These are phyloP conservation scores for Heimioporus sp. DNA, from an alignment of 768 basidiomycete species.

Conservation along the genomic window DNA sequence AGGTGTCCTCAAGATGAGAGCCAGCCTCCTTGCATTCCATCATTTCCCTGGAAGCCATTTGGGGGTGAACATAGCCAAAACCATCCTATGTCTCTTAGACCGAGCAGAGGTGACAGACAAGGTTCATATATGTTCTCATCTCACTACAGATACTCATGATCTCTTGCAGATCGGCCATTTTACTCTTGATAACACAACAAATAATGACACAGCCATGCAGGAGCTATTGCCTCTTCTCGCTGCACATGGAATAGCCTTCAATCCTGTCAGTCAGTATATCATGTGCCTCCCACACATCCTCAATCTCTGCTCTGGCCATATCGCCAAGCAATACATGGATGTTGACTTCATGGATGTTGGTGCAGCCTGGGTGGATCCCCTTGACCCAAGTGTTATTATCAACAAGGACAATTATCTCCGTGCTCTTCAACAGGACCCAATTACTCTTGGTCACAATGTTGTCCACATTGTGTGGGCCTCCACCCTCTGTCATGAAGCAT, in stretches of 20 bases:
- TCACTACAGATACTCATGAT: neutral
- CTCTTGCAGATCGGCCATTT: neutral
- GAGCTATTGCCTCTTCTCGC: neutral
- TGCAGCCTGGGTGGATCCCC: neutral
- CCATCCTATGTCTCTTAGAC: neutral
- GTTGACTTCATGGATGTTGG: neutral
- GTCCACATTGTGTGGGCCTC: neutral
- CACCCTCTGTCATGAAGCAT: neutral
- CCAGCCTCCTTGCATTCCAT: constrained; percentile 14
- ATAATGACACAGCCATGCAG: neutral
- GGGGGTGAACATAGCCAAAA: neutral
- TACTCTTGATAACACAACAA: neutral
- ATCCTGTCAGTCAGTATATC: neutral
- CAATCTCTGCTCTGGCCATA: neutral
- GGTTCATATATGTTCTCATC: neutral
- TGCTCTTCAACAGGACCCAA: neutral
- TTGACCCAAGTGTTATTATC: neutral
- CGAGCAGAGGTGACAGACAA: neutral
- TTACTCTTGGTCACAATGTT: neutral
- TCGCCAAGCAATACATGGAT: neutral
- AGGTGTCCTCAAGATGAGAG: constrained; percentile 3
- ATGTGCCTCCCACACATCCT: neutral
- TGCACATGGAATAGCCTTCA: neutral
- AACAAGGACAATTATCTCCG: neutral
- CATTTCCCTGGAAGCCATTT: constrained; percentile 12